Evolutionary conservation across 352 stramenopile genomes (phyloP).

Genomic region (Phytophthora colocasiae): DNA sequence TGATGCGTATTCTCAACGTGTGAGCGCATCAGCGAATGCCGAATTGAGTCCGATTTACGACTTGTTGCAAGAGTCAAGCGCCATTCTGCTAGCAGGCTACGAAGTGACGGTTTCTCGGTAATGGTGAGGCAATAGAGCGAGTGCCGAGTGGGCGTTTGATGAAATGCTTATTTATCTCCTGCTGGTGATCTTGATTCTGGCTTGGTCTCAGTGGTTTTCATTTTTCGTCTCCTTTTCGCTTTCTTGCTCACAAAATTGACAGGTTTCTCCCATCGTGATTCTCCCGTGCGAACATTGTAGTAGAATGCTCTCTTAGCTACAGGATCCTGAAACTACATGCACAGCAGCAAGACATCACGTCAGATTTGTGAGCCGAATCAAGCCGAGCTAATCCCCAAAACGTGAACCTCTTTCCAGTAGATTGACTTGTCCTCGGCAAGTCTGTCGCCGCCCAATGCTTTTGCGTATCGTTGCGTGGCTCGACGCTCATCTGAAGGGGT

Average conservation of each 20-base stretch:
- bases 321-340: slow-evolving; percentile 52
- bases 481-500: slow-evolving; percentile 45
- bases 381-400: background rate
- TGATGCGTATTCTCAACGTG: slow-evolving; percentile 81
- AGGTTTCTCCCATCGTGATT: slow-evolving; percentile 68
- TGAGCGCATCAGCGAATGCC: slow-evolving; percentile 54
- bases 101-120: slow-evolving; percentile 57
- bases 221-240: slow-evolving; percentile 20
- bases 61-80: slow-evolving; percentile 72
- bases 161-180: background rate
- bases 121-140: slow-evolving; percentile 30
- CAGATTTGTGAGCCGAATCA: background rate
- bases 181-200: background rate
- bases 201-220: slow-evolving; percentile 1
- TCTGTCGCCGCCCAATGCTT: slow-evolving; percentile 36
- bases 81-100: slow-evolving; percentile 85
- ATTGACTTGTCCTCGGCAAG: slow-evolving; percentile 56
- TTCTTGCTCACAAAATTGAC: slow-evolving; percentile 45
- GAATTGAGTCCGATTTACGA: slow-evolving; percentile 76
- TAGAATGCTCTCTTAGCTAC: slow-evolving; percentile 59
- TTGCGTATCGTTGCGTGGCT: slow-evolving; percentile 44
- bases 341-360: background rate
- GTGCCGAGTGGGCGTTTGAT: slow-evolving; percentile 17
- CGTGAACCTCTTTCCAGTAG: slow-evolving; percentile 74
- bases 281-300: slow-evolving; percentile 73